Conservation (phyloP, 2,329 filamentous ascomycete species). For the Fusarium torulosum region DNA sequence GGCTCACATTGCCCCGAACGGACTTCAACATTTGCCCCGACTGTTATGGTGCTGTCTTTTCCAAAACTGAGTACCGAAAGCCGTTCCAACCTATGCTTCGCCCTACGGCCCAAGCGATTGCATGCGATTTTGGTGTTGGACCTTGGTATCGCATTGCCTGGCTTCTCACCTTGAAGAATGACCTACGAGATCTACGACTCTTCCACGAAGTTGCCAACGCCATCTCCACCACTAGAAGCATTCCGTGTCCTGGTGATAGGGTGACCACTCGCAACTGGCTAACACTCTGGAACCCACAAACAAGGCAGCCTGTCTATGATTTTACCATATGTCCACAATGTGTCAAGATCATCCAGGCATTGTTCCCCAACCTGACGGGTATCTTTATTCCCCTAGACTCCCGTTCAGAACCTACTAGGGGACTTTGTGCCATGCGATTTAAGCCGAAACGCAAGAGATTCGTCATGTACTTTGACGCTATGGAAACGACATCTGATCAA, state of each 20-base stretch:
- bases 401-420: constrained; percentile 59
- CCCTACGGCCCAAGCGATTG: constrained; percentile 67
- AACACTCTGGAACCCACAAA: constrained; percentile 77
- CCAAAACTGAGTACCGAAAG: constrained; percentile 73
- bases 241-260: constrained; percentile 69
- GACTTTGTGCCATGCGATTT: constrained; percentile 78
- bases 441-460: constrained; percentile 65
- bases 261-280: constrained; percentile 77
- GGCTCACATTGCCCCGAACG: constrained; percentile 80
- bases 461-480: constrained; percentile 69
- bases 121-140: constrained; percentile 82
- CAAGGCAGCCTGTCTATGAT: constrained; percentile 71
- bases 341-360: constrained; percentile 75
- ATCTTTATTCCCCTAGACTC: constrained; percentile 70
- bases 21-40: constrained; percentile 85
- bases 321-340: constrained; percentile 84
- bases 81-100: constrained; percentile 72
- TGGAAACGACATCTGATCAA: constrained; percentile 69
- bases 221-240: constrained; percentile 59
- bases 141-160: constrained; percentile 89
- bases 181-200: constrained; percentile 73
- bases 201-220: constrained; percentile 77
- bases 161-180: constrained; percentile 80
- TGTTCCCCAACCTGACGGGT: constrained; percentile 79
- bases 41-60: constrained; percentile 80